A percentile compares a stretch with the other conserved stretches of the same genome.
These are phyloP conservation scores for Hermanozyma aechmeae DNA, from an alignment of 805 yeast genomes.

Conservation along the genomic window DNA sequence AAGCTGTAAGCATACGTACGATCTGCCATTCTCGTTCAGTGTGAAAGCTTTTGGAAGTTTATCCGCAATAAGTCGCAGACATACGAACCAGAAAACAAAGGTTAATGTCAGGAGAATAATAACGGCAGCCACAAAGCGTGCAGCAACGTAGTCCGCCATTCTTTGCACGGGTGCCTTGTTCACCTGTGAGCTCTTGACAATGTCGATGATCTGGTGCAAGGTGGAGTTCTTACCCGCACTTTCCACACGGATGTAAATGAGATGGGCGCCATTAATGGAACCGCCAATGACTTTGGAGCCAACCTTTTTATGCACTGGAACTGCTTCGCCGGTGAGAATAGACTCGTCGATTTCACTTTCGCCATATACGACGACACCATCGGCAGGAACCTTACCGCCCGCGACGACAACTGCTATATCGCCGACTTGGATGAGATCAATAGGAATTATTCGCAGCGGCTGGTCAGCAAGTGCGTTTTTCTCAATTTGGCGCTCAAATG, in stretches of 20 bases:
- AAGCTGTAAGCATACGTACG: constrained; percentile 62
- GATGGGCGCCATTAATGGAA: constrained; percentile 74
- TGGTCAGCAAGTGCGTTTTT: constrained; percentile 15
- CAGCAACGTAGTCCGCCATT: constrained; percentile 77
- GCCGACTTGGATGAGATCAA: constrained; percentile 66
- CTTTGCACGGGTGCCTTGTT: constrained; percentile 86
- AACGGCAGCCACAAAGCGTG: constrained; percentile 76
- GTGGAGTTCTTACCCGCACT: constrained; percentile 78
- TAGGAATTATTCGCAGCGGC: constrained; percentile 43
- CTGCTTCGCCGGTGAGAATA: constrained; percentile 83
- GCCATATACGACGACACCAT: constrained; percentile 74
- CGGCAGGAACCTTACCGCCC: constrained; percentile 87
- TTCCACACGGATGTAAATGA: constrained; percentile 58
- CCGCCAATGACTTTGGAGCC: constrained; percentile 81
- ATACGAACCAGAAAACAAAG: constrained; percentile 34
- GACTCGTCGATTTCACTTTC: constrained; percentile 84
- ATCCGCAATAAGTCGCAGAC: constrained; percentile 20
- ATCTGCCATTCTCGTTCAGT: constrained; percentile 40
- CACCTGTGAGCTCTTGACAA: constrained; percentile 86
- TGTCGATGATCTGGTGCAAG: constrained; percentile 73
- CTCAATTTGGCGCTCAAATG: constrained; percentile 14
- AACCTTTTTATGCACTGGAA: constrained; percentile 53
- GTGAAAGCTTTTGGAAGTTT: constrained; percentile 40
- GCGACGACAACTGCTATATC: constrained; percentile 77
- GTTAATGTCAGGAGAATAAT: constrained; percentile 55